Percentiles rank a stretch among this genome's conserved stretches.
Conservation (phyloP, 2,329 filamentous ascomycete species). For the Gliomastix tumulicola region DNA sequence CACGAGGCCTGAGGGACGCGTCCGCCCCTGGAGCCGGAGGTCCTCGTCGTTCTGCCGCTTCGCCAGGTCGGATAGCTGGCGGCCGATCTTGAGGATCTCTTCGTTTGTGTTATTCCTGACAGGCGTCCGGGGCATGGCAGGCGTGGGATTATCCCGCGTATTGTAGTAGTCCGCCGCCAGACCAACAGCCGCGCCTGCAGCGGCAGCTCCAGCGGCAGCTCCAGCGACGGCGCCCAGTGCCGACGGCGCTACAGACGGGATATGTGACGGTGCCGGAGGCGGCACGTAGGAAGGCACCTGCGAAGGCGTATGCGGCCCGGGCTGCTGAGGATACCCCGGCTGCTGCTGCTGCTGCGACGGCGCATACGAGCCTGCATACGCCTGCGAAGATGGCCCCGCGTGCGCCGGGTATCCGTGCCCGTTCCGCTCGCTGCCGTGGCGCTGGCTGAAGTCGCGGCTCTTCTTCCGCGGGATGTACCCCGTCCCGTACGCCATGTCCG, state of each 20-base stretch:
- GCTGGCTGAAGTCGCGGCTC: conserved; percentile 16
- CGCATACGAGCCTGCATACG: not conserved
- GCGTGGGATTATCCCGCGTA: not conserved
- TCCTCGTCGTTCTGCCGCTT: conserved; percentile 44
- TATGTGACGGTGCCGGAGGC: not conserved
- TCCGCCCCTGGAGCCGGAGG: conserved; percentile 27
- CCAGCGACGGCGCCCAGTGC: conserved; percentile 1
- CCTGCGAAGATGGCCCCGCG: not conserved
- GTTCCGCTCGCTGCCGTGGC: not conserved
- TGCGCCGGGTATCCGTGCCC: not conserved
- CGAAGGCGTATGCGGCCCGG: not conserved
- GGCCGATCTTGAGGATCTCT: conserved; percentile 49
- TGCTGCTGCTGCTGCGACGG: conserved; percentile 3
- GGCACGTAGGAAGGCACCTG: not conserved
- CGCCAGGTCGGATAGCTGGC: conserved; percentile 46
- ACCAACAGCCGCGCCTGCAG: conserved; percentile 1
- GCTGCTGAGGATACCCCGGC: not conserved
- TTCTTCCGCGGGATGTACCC: conserved; percentile 43
- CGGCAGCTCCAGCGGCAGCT: conserved; percentile 1
- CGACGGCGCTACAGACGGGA: no score
- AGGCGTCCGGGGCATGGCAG: conserved; percentile 3
- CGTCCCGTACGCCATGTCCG: conserved; percentile 60
- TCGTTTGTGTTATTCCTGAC: conserved; percentile 19
- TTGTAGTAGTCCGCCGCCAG: conserved; percentile 4
- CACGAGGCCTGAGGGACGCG: conserved; percentile 14